phyloP scores from a whole-genome alignment of 352 stramenopile species.

The Phytopythium oedochilum region DNA sequence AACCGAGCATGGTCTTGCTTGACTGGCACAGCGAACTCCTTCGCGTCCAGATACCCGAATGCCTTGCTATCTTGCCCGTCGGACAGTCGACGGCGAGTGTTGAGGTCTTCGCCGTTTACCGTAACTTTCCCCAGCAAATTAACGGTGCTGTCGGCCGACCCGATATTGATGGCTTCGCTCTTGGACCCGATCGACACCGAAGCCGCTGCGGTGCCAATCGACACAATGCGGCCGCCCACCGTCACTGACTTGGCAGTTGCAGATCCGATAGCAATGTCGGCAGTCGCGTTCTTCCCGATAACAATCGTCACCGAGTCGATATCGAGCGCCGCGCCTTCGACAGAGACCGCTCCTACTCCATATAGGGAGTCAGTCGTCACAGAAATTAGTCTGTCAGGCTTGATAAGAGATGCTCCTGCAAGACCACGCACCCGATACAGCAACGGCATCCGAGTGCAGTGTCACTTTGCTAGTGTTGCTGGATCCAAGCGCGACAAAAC shows the following conservation, averaged over 20 bases:
- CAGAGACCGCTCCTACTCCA: background rate
- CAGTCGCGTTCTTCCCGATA: constrained; percentile 29
- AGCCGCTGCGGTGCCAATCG: constrained; percentile 19
- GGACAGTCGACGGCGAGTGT: constrained; percentile 22
- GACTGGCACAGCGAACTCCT: constrained; percentile 14
- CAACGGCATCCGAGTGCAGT: constrained; percentile 14
- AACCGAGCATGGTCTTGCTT: constrained; percentile 13
- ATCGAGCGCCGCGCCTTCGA: constrained; percentile 7
- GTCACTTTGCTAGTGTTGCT: constrained; percentile 14
- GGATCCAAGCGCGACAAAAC: constrained; percentile 15
- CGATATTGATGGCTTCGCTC: constrained; percentile 27
- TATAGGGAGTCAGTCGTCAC: background rate
- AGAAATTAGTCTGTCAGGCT: background rate
- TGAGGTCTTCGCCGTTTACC: constrained; percentile 45
- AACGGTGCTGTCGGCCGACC: constrained; percentile 22
- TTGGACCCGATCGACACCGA: constrained; percentile 25
- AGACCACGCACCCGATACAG: constrained; percentile 15
- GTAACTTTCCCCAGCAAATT: constrained; percentile 45
- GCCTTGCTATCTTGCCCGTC: background rate
- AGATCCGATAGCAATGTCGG: constrained; percentile 25
- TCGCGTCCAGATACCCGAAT: constrained; percentile 33
- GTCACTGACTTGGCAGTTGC: constrained; percentile 14
- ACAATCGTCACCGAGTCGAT: constrained; percentile 21
- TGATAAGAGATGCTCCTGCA: no score
- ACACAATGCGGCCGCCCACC: constrained; percentile 10